Evolutionary conservation across 495 filamentous ascomycete genomes (phyloP).

Genomic region (Hypoxylon perforatum): DNA sequence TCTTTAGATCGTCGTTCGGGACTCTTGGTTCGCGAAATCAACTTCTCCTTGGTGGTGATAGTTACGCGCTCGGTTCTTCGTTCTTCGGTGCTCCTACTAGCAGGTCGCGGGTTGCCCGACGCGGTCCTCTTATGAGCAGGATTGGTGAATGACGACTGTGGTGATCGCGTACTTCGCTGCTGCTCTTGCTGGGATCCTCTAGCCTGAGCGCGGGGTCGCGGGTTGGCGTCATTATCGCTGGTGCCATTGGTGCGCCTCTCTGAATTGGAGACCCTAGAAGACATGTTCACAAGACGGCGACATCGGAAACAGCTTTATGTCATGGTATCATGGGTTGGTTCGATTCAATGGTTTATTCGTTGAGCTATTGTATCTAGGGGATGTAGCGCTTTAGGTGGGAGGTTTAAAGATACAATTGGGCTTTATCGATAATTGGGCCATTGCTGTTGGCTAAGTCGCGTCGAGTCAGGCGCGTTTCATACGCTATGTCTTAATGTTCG

Average conservation of each 20-base stretch:
- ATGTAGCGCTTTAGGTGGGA: conserved; percentile 8
- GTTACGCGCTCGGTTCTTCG: conserved; percentile 62
- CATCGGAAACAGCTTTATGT: conserved; percentile 31
- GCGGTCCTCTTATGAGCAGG: conserved; percentile 57
- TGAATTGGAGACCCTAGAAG: conserved; percentile 48
- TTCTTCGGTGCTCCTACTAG: conserved; percentile 55
- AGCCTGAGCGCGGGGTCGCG: conserved; percentile 50
- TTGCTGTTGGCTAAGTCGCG: conserved; percentile 5
- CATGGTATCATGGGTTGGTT: conserved; percentile 22
- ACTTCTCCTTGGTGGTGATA: conserved; percentile 72
- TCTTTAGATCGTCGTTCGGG: conserved; percentile 69
- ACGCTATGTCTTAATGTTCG: background rate
- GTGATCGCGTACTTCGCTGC: conserved; percentile 37
- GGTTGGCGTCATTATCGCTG: conserved; percentile 48
- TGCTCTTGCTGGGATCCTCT: conserved; percentile 40
- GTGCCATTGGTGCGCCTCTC: conserved; percentile 55
- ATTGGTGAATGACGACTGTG: conserved; percentile 42
- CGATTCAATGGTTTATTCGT: background rate
- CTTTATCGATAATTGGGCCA: conserved; percentile 15
- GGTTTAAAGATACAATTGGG: conserved; percentile 2
- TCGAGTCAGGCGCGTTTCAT: conserved; percentile 16
- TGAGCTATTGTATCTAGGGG: conserved; percentile 2
- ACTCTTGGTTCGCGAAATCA: conserved; percentile 71
- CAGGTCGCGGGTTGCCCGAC: conserved; percentile 54
- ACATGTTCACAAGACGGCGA: conserved; percentile 49